Evolutionary conservation across 78 protist species (phyloP), one percentile per base, ranked within the genome.

Genomic region (Dictyostelium brefeldianum): DNA sequence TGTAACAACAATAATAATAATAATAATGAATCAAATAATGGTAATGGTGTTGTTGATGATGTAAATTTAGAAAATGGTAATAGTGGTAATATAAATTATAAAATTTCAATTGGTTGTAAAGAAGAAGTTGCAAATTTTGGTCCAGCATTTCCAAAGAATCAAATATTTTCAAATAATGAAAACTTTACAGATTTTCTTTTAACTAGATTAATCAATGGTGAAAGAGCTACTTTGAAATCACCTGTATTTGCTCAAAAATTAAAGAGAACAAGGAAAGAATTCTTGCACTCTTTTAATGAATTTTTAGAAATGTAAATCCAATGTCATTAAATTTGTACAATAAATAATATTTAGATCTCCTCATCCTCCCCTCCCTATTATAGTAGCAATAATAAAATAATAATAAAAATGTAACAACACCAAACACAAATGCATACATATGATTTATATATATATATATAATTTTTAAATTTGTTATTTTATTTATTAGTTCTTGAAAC

Each of bases 241-340:
- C 95, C 95, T 3, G 95, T 90, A 64, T 90, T 90, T n/a, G 65
- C 85, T 41, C 82, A 81, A 59, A 90, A 90, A 74, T 17, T 90
- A 59, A 74, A 56, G 14, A 81, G 95, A 62, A 79, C 95, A 10
- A 81, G 95, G 75, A 78, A 69, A 57, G 95, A 90, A 79, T 82
- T 90, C 48, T 51, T 90, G 6, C 93, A 87, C 48, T 77, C 93
- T 2, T 87, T 59, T 67, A 77, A 65, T n/a, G n/a, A n/a, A n/a
- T n/a, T n/a, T n/a, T n/a, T n/a, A n/a, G n/a, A n/a, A n/a, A 43
- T 27, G 54, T 87, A 31, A 73, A 4, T 79, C 8, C 53, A 5
- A 48, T 9, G 53, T n/a, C n/a, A n/a, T n/a, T n/a, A n/a, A n/a
- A n/a, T n/a, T n/a, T n/a, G n/a, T n/a, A n/a, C n/a, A n/a, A n/a